Conservation (phyloP, 2,329 filamentous ascomycete species). For the Pestalotiopsis sp. region DNA sequence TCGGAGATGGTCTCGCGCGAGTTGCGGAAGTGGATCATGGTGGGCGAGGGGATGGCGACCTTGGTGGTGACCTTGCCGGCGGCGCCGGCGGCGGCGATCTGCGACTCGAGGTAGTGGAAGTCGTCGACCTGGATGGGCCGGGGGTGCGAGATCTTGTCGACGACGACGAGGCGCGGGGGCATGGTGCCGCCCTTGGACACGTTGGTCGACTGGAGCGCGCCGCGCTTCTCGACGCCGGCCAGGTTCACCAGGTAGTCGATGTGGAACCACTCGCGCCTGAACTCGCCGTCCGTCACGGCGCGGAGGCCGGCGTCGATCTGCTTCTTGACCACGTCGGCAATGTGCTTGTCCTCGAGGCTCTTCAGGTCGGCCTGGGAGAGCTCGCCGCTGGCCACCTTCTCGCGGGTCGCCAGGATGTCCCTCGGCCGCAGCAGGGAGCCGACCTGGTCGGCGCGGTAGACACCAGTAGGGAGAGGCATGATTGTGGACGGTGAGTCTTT, state of each 20-base stretch:
- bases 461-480: slow-evolving; percentile 43
- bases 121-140: slow-evolving; percentile 58
- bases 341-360: slow-evolving; percentile 52
- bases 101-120: slow-evolving; percentile 54
- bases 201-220: slow-evolving; percentile 44
- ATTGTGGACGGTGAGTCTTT: neutral
- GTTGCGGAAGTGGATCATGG: slow-evolving; percentile 64
- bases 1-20: slow-evolving; percentile 54
- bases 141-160: slow-evolving; percentile 55
- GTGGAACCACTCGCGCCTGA: slow-evolving; percentile 60
- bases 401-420: slow-evolving; percentile 49
- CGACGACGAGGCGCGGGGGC: slow-evolving; percentile 56
- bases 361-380: slow-evolving; percentile 47
- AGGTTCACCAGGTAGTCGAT: slow-evolving; percentile 60
- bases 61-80: slow-evolving; percentile 45
- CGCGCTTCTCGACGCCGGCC: slow-evolving; percentile 53
- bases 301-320: slow-evolving; percentile 51
- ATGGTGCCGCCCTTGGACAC: slow-evolving; percentile 50
- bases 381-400: slow-evolving; percentile 45
- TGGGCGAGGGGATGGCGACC: slow-evolving; percentile 60
- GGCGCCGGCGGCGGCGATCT: slow-evolving; percentile 37
- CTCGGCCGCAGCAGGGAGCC: slow-evolving; percentile 57
- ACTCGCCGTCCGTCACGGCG: slow-evolving; percentile 58
- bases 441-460: slow-evolving; percentile 58
- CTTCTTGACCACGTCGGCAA: slow-evolving; percentile 48